Evolutionary conservation across 345 rosid species (phyloP).

Genomic region (Brassica cretica): DNA sequence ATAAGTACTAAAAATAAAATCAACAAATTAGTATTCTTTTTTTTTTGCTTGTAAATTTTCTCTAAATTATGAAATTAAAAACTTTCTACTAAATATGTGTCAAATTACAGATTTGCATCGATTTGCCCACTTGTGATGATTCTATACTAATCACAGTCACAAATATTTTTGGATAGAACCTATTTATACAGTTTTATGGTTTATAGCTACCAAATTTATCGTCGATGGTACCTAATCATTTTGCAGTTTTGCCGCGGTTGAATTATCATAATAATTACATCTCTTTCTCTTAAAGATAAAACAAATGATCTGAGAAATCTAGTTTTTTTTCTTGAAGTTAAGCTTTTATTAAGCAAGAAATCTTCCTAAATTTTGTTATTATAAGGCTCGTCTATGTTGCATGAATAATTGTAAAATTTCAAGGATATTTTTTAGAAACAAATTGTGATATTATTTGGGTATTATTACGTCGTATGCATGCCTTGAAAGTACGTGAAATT

Average conservation of each 20-base stretch:
- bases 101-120: background rate
- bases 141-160: background rate
- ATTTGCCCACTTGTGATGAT: background rate
- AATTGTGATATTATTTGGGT: conserved; percentile 1
- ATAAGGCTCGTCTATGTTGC: background rate
- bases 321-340: background rate
- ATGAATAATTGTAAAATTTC: background rate
- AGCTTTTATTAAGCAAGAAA: background rate
- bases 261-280: too few relatives aligned
- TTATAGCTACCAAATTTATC: background rate
- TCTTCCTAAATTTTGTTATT: background rate
- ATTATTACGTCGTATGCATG: background rate
- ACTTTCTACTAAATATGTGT: background rate
- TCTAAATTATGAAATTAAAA: background rate
- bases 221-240: background rate
- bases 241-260: background rate
- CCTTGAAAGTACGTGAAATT: background rate
- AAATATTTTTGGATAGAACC: background rate
- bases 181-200: background rate
- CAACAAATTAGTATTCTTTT: background rate
- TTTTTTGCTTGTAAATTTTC: background rate
- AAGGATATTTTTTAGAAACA: background rate
- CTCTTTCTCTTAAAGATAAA: background rate
- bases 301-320: background rate
- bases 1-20: background rate